Evolutionary conservation across 345 rosid species (phyloP).

Genomic region (Sisymbrium irio): DNA sequence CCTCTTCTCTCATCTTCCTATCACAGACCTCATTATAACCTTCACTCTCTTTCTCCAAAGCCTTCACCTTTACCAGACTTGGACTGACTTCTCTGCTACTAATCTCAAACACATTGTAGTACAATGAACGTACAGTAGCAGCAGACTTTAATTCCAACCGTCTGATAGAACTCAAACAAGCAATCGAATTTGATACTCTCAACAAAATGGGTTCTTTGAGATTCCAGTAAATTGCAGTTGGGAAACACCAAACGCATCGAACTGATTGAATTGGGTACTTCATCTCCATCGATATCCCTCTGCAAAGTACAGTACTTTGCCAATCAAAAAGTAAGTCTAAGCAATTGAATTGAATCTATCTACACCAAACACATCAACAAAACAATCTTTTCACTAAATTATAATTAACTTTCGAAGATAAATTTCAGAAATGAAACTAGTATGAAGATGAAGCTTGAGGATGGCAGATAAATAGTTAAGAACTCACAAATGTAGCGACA

Average conservation of each 20-base stretch:
- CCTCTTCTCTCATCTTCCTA: slow-evolving; percentile 34
- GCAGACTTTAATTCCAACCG: slow-evolving; percentile 28
- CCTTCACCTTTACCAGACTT: slow-evolving; percentile 20
- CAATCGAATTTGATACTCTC: slow-evolving; percentile 22
- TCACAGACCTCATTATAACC: slow-evolving; percentile 7
- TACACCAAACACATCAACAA: not conserved
- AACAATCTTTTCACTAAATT: not conserved
- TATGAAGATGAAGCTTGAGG: not conserved
- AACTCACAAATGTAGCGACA: slow-evolving; percentile 28
- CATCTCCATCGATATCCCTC: slow-evolving; percentile 17
- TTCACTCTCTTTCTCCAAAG: slow-evolving; percentile 25
- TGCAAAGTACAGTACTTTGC: not conserved
- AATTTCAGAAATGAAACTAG: not conserved
- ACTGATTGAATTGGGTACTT: slow-evolving; percentile 13
- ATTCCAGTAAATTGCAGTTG: slow-evolving; percentile 21
- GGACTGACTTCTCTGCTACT: slow-evolving; percentile 4
- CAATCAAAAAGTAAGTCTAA: not conserved
- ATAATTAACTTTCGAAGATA: not conserved
- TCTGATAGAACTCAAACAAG: slow-evolving; percentile 31
- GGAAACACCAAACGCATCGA: slow-evolving; percentile 34
- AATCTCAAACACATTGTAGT: slow-evolving; percentile 22
- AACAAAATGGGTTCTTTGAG: slow-evolving; percentile 20
- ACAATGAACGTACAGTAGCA: slow-evolving; percentile 16
- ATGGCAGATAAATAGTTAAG: not conserved
- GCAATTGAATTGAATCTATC: not conserved